These are phyloP conservation scores for Helotiales sp. DNA, from an alignment of 2,329 filamentous ascomycete genomes.

Conservation along the genomic window DNA sequence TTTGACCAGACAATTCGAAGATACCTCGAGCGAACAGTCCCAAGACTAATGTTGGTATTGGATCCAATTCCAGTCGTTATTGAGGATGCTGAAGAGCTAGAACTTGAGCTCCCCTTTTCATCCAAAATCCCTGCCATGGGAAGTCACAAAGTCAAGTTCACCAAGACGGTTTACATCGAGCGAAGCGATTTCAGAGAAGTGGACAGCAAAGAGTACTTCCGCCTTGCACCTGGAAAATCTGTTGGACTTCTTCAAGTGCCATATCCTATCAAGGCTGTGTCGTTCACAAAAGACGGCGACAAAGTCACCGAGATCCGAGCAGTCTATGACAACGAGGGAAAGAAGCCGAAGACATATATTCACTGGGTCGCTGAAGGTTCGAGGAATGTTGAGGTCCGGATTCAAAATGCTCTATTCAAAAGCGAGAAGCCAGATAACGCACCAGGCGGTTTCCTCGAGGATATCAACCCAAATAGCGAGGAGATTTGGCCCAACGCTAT, in stretches of 20 bases:
- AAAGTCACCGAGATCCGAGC: constrained; percentile 70
- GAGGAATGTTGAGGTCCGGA: constrained; percentile 72
- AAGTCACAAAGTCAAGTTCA: constrained; percentile 65
- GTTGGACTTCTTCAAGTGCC: constrained; percentile 76
- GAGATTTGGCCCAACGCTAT: constrained; percentile 77
- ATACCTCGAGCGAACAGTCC: constrained; percentile 87
- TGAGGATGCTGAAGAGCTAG: constrained; percentile 74
- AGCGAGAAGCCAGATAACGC: constrained; percentile 80
- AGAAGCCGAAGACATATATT: constrained; percentile 81
- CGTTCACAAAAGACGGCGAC: constrained; percentile 69
- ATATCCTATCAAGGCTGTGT: constrained; percentile 70
- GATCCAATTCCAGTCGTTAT: constrained; percentile 85
- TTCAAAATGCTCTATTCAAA: constrained; percentile 86
- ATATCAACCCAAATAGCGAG: constrained; percentile 85
- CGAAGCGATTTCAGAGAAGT: constrained; percentile 76
- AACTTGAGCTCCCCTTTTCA: constrained; percentile 77
- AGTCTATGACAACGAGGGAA: constrained; percentile 71
- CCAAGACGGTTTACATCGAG: constrained; percentile 84
- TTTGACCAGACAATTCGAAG: constrained; percentile 85
- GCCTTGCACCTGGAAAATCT: constrained; percentile 74
- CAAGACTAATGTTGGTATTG: constrained; percentile 85
- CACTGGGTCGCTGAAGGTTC: constrained; percentile 84
- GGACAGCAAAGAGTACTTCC: constrained; percentile 76
- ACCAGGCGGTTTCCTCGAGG: constrained; percentile 79
- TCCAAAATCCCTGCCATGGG: constrained; percentile 77